Evolutionary conservation across 1,284 basidiomycete genomes (phyloP).

Genomic region (Trichosporon faecale): DNA sequence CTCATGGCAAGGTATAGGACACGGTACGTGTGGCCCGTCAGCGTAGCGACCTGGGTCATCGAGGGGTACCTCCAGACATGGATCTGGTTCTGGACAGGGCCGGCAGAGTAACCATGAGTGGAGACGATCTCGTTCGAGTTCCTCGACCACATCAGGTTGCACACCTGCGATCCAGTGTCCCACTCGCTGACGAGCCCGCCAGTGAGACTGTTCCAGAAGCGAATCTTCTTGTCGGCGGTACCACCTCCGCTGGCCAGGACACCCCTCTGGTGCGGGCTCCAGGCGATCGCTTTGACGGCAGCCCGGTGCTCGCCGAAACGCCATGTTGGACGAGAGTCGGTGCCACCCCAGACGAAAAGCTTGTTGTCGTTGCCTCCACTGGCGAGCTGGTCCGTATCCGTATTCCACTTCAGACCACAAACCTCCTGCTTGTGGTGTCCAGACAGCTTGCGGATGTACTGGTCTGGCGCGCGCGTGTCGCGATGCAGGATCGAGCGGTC

Average conservation of each 20-base stretch:
- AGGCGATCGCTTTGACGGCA: slow-evolving; percentile 95
- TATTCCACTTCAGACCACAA: slow-evolving; percentile 92
- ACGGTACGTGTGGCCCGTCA: slow-evolving; percentile 90
- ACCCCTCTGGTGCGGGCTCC: slow-evolving; percentile 92
- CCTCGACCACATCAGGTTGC: slow-evolving; percentile 93
- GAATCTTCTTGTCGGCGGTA: slow-evolving; percentile 93
- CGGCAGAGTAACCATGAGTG: slow-evolving; percentile 94
- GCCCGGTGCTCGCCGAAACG: slow-evolving; percentile 95
- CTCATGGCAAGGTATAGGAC: slow-evolving; percentile 96
- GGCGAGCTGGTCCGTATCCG: slow-evolving; percentile 70
- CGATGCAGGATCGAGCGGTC: slow-evolving; percentile 89
- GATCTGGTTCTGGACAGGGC: slow-evolving; percentile 93
- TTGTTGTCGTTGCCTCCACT: slow-evolving; percentile 99
- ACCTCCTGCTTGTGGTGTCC: slow-evolving; percentile 89
- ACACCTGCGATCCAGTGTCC: slow-evolving; percentile 92
- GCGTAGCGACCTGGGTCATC: slow-evolving; percentile 85
- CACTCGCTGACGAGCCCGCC: slow-evolving; percentile 80
- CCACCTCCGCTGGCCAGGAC: slow-evolving; percentile 95
- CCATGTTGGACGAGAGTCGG: slow-evolving; percentile 69
- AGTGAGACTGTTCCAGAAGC: slow-evolving; percentile 93
- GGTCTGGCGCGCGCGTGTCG: slow-evolving; percentile 71
- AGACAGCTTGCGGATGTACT: slow-evolving; percentile 71
- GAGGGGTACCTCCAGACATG: slow-evolving; percentile 97
- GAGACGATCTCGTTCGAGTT: slow-evolving; percentile 96
- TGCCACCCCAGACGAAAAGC: slow-evolving; percentile 88